phyloP scores from a whole-genome alignment of 441 rosid genomes.

The Isatis lusitanica region DNA sequence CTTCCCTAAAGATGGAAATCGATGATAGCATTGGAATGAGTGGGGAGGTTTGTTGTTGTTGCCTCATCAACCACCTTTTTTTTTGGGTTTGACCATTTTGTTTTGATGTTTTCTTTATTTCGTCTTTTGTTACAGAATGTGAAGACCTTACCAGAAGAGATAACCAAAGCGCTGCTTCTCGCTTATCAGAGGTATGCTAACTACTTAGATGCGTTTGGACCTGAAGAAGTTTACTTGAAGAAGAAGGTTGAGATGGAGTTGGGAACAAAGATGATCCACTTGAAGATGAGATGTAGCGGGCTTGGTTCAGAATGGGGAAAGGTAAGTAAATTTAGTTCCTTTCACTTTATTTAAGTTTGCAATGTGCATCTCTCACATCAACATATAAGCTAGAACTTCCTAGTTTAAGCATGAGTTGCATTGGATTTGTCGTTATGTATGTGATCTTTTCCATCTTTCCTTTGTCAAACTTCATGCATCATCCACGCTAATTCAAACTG shows the following conservation, averaged over 20 bases:
- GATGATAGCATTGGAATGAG: slow-evolving; percentile 85
- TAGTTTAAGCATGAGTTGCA: neutral
- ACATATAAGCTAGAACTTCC: neutral
- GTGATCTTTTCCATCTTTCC: neutral
- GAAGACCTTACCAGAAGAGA: slow-evolving; percentile 62
- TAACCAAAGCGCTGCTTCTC: slow-evolving; percentile 51
- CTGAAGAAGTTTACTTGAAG: slow-evolving; percentile 67
- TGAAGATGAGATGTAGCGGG: slow-evolving; percentile 94
- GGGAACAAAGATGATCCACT: slow-evolving; percentile 92
- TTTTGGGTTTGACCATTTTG: neutral
- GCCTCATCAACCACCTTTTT: neutral
- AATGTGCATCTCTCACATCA: neutral
- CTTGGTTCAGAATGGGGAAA: slow-evolving; percentile 93
- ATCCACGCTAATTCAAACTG: neutral
- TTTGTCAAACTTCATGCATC: neutral
- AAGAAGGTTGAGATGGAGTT: slow-evolving; percentile 93
- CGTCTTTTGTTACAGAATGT: slow-evolving; percentile 54
- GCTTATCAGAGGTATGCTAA: slow-evolving; percentile 62
- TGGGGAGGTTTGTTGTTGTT: slow-evolving; percentile 70
- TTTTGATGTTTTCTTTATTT: slow-evolving; percentile 15
- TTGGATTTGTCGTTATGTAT: neutral
- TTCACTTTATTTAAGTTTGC: neutral
- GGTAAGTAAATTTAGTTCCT: slow-evolving; percentile 41
- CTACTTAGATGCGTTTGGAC: slow-evolving; percentile 73
- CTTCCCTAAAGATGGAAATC: slow-evolving; percentile 76